Evolutionary conservation across 352 stramenopile species (phyloP).

Genomic region (Phytopythium cucurbitacearum): DNA sequence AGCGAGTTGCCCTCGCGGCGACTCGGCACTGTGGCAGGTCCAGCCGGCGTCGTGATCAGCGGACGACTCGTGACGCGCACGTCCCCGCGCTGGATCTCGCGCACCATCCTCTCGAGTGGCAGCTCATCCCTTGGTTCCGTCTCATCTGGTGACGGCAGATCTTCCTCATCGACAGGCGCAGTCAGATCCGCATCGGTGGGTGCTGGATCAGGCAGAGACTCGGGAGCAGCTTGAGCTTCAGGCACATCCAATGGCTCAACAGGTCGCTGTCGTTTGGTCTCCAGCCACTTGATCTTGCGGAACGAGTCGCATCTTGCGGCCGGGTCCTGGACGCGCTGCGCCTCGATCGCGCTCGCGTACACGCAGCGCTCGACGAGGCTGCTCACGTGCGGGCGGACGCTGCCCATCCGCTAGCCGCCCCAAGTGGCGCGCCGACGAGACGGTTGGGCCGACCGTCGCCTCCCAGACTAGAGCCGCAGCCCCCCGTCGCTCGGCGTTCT

Average conservation of each 20-base stretch:
- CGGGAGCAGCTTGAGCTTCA: no score
- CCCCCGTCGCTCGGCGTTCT: no score
- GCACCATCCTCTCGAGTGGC: conserved; percentile 25
- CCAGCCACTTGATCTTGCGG: conserved; percentile 40
- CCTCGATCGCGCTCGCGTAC: conserved; percentile 31
- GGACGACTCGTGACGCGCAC: conserved; percentile 17
- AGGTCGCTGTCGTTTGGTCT: conserved; percentile 19
- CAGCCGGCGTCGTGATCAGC: conserved; percentile 15
- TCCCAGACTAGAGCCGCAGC: no score
- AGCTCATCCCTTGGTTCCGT: not conserved
- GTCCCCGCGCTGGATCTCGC: conserved; percentile 25
- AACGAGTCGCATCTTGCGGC: conserved; percentile 29
- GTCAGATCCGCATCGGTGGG: no score
- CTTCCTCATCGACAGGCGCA: no score
- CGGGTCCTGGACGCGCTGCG: conserved; percentile 10
- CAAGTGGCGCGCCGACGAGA: not conserved
- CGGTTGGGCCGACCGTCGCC: no score
- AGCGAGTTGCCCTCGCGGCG: conserved; percentile 57
- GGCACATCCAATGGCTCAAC: no score
- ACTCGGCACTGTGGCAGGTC: conserved; percentile 41
- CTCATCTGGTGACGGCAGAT: not conserved
- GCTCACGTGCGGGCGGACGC: conserved; percentile 10
- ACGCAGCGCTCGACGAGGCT: conserved; percentile 38
- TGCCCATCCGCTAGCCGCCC: not conserved
- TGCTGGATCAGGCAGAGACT: no score